Conservation (phyloP, 768 basidiomycete species). For the Rickenella mellea region DNA sequence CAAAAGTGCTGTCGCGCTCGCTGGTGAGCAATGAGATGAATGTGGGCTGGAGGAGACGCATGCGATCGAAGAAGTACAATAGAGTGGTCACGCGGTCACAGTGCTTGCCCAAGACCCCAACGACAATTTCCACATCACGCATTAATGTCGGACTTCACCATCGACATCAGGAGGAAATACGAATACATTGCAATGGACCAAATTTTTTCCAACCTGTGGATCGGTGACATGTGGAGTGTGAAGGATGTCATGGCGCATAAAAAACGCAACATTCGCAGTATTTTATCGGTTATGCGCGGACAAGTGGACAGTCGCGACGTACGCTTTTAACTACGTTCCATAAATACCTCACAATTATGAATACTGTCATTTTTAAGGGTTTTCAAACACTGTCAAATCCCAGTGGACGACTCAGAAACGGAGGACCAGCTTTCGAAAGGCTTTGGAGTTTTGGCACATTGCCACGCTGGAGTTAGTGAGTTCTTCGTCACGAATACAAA, state of each 20-base stretch:
- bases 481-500: constrained; percentile 7
- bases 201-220: constrained; percentile 73
- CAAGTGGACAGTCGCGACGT: constrained; percentile 60
- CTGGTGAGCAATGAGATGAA: constrained; percentile 20
- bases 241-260: constrained; percentile 51
- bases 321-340: constrained; percentile 9
- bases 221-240: constrained; percentile 72
- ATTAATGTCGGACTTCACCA: too few relatives aligned
- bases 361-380: constrained; percentile 52
- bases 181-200: constrained; percentile 51
- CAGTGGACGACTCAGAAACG: constrained; percentile 65
- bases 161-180: constrained; percentile 4
- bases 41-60: constrained; percentile 36
- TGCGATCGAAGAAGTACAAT: constrained; percentile 43
- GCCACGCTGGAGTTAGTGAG: constrained; percentile 83
- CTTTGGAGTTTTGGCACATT: constrained; percentile 78
- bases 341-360: background rate
- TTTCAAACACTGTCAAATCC: constrained; percentile 71
- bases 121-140: too few relatives aligned
- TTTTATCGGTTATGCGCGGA: constrained; percentile 67
- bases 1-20: constrained; percentile 20
- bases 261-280: constrained; percentile 64
- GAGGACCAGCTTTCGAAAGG: constrained; percentile 72
- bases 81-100: too few relatives aligned
- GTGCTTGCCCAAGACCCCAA: too few relatives aligned